Percentiles rank a stretch among this genome's conserved stretches.
Conservation (phyloP, 129 eudicot species). For the Chrysanthemum makinoi region DNA sequence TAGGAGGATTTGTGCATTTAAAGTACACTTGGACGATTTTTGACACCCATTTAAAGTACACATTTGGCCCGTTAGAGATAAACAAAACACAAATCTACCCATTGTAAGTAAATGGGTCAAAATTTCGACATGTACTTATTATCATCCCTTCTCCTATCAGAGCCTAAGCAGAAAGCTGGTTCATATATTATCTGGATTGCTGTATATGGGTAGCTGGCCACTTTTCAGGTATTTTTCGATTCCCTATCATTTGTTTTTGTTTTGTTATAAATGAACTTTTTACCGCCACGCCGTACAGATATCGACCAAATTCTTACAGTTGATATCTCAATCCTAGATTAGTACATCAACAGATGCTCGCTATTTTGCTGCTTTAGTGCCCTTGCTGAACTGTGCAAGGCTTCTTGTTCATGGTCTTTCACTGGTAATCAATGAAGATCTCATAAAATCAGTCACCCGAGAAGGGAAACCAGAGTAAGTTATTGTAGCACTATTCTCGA, state of each 20-base stretch:
- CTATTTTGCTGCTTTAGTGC: constrained; percentile 80
- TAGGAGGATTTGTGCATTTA: too few species aligned
- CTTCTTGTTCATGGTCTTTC: constrained; percentile 82
- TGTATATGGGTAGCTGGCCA: constrained; percentile 92
- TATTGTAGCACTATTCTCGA: background rate
- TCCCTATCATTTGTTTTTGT: background rate
- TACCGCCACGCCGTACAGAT: background rate
- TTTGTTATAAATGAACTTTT: background rate
- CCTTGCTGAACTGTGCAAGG: constrained; percentile 58
- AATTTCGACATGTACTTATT: background rate
- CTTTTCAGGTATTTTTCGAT: constrained; percentile 61
- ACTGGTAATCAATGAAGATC: constrained; percentile 65
- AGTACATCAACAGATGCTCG: constrained; percentile 93
- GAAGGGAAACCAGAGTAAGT: constrained; percentile 94
- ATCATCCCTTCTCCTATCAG: constrained; percentile 35
- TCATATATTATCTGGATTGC: constrained; percentile 91
- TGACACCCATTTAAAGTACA: too few species aligned
- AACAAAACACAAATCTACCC: too few species aligned
- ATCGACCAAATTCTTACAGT: constrained; percentile 22
- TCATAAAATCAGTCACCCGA: constrained; percentile 78
- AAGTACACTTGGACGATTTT: too few species aligned
- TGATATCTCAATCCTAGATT: constrained; percentile 75
- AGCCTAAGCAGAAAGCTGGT: constrained; percentile 89
- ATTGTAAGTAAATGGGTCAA: too few species aligned
- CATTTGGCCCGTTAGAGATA: too few species aligned